Conservation (phyloP, 1,284 basidiomycete genomes). For the Fomitopsis schrenkii region DNA sequence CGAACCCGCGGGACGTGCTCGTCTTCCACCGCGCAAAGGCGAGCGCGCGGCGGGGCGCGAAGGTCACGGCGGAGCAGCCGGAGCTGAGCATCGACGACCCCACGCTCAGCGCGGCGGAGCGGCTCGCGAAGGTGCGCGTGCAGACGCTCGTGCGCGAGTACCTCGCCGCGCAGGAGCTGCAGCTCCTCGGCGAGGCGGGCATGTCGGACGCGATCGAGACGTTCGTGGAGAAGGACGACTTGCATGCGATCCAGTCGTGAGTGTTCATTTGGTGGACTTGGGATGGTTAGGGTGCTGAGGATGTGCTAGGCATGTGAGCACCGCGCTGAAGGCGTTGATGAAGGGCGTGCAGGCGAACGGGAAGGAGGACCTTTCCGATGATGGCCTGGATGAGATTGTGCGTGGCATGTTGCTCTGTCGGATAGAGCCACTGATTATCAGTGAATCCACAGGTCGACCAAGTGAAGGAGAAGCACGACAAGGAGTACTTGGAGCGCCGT, state of each 20-base stretch:
- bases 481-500: constrained; percentile 48
- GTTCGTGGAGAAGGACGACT: constrained; percentile 95
- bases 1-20: constrained; percentile 92
- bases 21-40: constrained; percentile 87
- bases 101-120: constrained; percentile 58
- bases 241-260: constrained; percentile 84
- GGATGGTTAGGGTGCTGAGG: background rate
- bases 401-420: constrained; percentile 18
- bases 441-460: constrained; percentile 47
- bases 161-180: constrained; percentile 83
- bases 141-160: constrained; percentile 85
- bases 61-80: constrained; percentile 63
- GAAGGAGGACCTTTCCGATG: constrained; percentile 58
- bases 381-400: constrained; percentile 73
- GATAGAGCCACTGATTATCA: background rate
- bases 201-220: constrained; percentile 90
- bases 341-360: constrained; percentile 60
- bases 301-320: constrained; percentile 59
- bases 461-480: constrained; percentile 64
- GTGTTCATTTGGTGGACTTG: constrained; percentile 25
- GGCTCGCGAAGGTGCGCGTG: constrained; percentile 67
- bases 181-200: constrained; percentile 80
- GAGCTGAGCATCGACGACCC: constrained; percentile 76
- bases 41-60: constrained; percentile 38
- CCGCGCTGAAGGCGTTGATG: constrained; percentile 59